These are phyloP conservation scores for Penicillium lagena DNA, from an alignment of 495 filamentous ascomycete species.

Conservation along the genomic window DNA sequence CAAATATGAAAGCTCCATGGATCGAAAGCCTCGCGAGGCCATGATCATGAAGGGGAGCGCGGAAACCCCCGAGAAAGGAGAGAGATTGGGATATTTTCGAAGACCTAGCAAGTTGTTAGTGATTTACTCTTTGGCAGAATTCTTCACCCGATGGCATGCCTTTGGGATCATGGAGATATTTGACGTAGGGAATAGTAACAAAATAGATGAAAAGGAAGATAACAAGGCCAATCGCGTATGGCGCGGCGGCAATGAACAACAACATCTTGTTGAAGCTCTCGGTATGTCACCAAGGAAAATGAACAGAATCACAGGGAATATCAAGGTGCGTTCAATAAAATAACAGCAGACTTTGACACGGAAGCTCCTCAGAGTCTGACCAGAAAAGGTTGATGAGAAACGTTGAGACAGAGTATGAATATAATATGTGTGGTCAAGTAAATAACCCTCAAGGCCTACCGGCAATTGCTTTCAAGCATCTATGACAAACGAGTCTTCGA, in stretches of 20 bases:
- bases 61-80: constrained; percentile 36
- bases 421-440: no score
- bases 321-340: no score
- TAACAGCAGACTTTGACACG: no score
- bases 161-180: constrained; percentile 42
- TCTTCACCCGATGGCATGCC: constrained; percentile 10
- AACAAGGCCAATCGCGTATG: constrained; percentile 20
- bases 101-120: constrained; percentile 23
- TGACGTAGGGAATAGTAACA: constrained; percentile 28
- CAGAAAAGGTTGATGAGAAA: no score
- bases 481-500: no score
- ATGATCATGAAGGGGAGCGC: constrained; percentile 39
- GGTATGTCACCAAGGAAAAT: no score
- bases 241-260: constrained; percentile 17
- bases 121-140: neutral
- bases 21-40: constrained; percentile 36
- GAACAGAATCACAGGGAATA: no score
- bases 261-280: constrained; percentile 12
- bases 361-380: no score
- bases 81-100: constrained; percentile 43
- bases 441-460: no score
- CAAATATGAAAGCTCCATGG: constrained; percentile 28
- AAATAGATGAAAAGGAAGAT: constrained; percentile 31
- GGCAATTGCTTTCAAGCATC: no score
- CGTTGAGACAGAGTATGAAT: no score